Evolutionary conservation across 2,329 filamentous ascomycete species (phyloP), one percentile per base, ranked within the genome.

Genomic region (Ceratocystis ficicola): DNA sequence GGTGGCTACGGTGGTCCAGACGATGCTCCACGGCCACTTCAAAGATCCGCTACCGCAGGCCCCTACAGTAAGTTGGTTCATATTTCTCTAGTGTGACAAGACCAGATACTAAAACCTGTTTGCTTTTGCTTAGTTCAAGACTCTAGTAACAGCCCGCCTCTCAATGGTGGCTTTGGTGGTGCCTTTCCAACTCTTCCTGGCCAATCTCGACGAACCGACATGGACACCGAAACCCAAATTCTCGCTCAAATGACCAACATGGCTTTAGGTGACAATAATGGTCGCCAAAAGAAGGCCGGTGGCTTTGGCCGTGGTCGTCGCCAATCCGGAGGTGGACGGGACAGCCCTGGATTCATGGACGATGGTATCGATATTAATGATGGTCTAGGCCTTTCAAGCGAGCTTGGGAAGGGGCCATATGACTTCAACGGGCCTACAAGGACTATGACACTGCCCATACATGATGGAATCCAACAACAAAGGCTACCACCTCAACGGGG

Each of bases 391-490:
- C 74, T 64, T 73, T 70, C 62, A 72, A 72, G 64, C 69, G 70
- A 36, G 72, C 72, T 36, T 68, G 61, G 59, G 12, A 60, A 67
- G 36, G 66, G 66, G 6, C 63, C 63, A 30, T 67, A 77, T 48
- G 75, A 77, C 5, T 84, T 81, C 69, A 81, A 76, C 0, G 78
- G 80, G 1, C 81, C 81, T 7, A 71, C 75, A n/a, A 77, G 84
- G 70, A 86, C 83, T 66, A 82, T 81, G 79, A 86, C 84, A 4
- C 83, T 85, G 81, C 83, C 83, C 1, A 73, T 77, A 2, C 78
- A 81, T 65, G 76, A 79, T 10, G 63, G 44, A 28, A 74, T 76
- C 69, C 74, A 76, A 44, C 76, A 72, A 20, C 72, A 41, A 28
- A 72, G 73, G 69, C 70, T 70, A n/a, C 71, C 72, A 7, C 72